Evolutionary conservation across 495 filamentous ascomycete genomes (phyloP), one percentile per base, ranked within the genome.

Genomic region (Penicillium paradoxum): DNA sequence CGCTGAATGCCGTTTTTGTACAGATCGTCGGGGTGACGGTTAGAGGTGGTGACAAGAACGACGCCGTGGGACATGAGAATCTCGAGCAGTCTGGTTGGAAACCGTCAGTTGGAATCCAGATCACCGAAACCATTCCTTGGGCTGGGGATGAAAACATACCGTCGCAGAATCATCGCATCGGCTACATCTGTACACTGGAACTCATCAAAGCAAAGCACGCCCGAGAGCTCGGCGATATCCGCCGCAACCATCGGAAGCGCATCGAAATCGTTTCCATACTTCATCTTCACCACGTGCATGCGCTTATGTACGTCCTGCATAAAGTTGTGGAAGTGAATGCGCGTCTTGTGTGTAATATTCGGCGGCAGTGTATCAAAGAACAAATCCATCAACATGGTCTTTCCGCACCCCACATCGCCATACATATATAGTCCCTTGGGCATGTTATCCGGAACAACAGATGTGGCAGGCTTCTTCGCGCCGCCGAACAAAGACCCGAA

Each of bases 351-450:
- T 51, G 72, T 79, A 55, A 98, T 90, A 59, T 87, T 84, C 13
- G 74, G 62, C 4, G 93, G 93, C 45, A 99, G 73, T 1, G 92
- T 96, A 49, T 97, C 90, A 73, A 90, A 97, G 71, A 99, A 97
- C 61, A 99, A 76, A 64, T 99, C 95, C 93, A 99, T 97, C 56
- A 99, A 75, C 95, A 99, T 99, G 1, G 95, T 97, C 78, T 99
- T 99, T 39, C 95, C 95, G 62, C 90, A 92, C 19, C 95, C 95
- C 9, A 99, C 95, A 68, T 97, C 93, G 17, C 95, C 95, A 63
- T 88, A 97, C 74, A 99, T 86, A 63, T 97, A 97, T 33, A 97
- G 67, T 0, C 95, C 95, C 58, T 89, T 86, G 0, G 93, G 93
- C 7, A 96, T 77, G 57, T 86, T 79, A 46, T 77, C 64, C 18